phyloP scores from a whole-genome alignment of 1,284 basidiomycete genomes.

The Athelia sp. region DNA sequence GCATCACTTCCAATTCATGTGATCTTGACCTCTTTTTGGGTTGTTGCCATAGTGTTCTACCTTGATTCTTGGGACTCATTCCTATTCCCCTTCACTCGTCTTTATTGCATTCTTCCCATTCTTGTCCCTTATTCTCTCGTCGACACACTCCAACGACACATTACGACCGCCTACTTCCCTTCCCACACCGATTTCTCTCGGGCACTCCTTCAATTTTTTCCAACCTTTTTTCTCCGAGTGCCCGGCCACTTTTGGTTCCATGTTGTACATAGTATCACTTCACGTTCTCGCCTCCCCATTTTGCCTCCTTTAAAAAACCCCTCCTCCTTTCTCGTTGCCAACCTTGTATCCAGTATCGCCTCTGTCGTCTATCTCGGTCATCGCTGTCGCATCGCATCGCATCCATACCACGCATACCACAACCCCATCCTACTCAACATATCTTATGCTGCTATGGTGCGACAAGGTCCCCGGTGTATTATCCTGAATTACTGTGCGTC shows the following conservation, averaged over 20 bases:
- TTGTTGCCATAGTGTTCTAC: background rate
- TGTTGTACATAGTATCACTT: conserved; percentile 1
- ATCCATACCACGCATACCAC: background rate
- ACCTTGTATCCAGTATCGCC: background rate
- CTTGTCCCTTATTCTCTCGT: background rate
- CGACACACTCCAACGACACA: conserved; percentile 1
- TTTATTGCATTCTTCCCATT: background rate
- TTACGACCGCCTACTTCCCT: background rate
- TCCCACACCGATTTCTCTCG: background rate
- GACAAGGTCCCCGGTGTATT: conserved; percentile 1
- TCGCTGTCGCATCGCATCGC: conserved; percentile 1
- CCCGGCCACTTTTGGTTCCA: background rate
- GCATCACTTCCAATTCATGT: background rate
- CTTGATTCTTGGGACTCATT: background rate
- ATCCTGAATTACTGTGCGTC: background rate
- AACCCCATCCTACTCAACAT: background rate
- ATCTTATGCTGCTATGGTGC: conserved; percentile 2
- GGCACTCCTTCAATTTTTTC: background rate
- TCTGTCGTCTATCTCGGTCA: too few species aligned
- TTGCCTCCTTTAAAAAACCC: background rate
- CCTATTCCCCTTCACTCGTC: too few species aligned
- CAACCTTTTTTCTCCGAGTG: background rate
- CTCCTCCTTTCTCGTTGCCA: background rate
- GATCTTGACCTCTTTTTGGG: background rate
- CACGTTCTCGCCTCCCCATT: background rate